Percentiles rank a stretch among this genome's conserved stretches.
phyloP scores from a whole-genome alignment of 2,329 filamentous ascomycete genomes.

The Phoma sp. region DNA sequence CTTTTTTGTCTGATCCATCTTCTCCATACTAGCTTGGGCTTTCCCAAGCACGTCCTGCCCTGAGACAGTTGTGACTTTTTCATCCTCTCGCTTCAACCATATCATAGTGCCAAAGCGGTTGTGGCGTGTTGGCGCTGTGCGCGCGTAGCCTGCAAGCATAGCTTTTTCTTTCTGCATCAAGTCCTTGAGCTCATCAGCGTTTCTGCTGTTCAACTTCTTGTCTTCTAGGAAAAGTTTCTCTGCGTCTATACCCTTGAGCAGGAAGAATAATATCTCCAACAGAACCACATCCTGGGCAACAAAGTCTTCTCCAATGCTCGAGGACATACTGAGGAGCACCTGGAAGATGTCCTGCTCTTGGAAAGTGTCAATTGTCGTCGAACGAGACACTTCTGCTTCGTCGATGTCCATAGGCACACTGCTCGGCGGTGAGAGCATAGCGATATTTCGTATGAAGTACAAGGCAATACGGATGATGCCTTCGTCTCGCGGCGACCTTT shows the following conservation, averaged over 20 bases:
- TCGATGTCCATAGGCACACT: constrained; percentile 82
- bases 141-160: constrained; percentile 79
- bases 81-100: constrained; percentile 88
- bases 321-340: constrained; percentile 82
- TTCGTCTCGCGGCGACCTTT: constrained; percentile 80
- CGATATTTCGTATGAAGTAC: constrained; percentile 87
- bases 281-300: constrained; percentile 85
- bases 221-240: constrained; percentile 86
- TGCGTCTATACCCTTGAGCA: constrained; percentile 87
- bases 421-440: constrained; percentile 78
- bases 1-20: constrained; percentile 90
- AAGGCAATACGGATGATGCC: constrained; percentile 90
- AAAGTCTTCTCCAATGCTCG: constrained; percentile 94
- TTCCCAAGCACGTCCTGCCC: constrained; percentile 85
- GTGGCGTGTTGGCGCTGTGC: constrained; percentile 82
- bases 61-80: constrained; percentile 83
- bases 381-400: constrained; percentile 86
- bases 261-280: constrained; percentile 89
- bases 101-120: constrained; percentile 97
- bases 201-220: constrained; percentile 70
- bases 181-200: constrained; percentile 73
- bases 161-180: constrained; percentile 82
- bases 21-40: constrained; percentile 74
- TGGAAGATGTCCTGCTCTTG: constrained; percentile 90
- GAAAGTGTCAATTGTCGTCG: constrained; percentile 86